Evolutionary conservation across 2,329 filamentous ascomycete species (phyloP).

Genomic region (Apiospora marii): DNA sequence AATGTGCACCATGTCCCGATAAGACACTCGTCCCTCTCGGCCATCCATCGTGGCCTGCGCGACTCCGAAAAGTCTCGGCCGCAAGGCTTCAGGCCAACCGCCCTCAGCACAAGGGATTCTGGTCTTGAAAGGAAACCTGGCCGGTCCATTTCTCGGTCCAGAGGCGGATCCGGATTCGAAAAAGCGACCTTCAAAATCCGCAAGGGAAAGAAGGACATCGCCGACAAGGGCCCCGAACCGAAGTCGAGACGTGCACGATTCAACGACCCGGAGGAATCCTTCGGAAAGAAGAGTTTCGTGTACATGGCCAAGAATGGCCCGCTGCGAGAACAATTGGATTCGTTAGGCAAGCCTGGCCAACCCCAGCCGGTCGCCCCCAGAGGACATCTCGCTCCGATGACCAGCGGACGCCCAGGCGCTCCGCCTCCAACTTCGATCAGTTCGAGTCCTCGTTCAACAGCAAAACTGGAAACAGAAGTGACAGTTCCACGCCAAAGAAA

Average conservation of each 20-base stretch:
- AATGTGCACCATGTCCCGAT: constrained; percentile 33
- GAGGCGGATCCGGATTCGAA: constrained; percentile 30
- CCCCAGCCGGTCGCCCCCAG: not conserved
- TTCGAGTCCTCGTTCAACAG: constrained; percentile 12
- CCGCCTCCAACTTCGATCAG: not conserved
- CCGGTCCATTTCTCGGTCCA: constrained; percentile 31
- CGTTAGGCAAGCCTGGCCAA: not conserved
- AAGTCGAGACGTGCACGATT: constrained; percentile 61
- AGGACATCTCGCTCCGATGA: not conserved
- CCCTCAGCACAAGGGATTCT: constrained; percentile 40
- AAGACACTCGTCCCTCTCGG: constrained; percentile 68
- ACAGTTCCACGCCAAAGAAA: not conserved
- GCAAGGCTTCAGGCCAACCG: constrained; percentile 40
- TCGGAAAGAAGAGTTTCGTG: constrained; percentile 64
- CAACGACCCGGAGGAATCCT: constrained; percentile 54
- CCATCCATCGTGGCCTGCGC: constrained; percentile 73
- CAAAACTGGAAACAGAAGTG: not conserved
- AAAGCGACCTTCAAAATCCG: constrained; percentile 45
- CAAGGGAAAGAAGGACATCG: constrained; percentile 62
- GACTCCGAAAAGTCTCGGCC: constrained; percentile 44
- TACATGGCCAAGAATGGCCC: constrained; percentile 59
- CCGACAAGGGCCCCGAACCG: constrained; percentile 48
- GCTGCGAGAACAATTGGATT: constrained; percentile 44
- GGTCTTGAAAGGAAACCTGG: constrained; percentile 29
- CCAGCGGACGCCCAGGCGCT: not conserved